These are phyloP conservation scores for Linderniella brevidens DNA, from an alignment of 257 asterid genomes.

Conservation along the genomic window DNA sequence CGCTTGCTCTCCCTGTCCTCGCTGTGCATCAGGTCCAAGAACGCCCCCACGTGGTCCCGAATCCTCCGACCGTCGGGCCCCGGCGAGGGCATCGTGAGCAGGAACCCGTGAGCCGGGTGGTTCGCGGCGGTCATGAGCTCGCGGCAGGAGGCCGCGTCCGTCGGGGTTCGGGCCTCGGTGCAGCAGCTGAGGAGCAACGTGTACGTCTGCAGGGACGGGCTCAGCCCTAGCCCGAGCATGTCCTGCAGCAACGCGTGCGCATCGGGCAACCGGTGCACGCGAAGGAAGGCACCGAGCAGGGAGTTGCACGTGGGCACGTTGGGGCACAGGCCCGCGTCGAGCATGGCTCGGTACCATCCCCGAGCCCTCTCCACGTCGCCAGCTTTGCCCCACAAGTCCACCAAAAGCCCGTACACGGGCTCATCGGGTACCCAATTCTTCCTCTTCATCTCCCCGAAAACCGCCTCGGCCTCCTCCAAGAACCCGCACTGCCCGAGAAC, in stretches of 20 bases:
- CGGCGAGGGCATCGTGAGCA: conserved; percentile 70
- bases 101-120: conserved; percentile 76
- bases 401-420: conserved; percentile 87
- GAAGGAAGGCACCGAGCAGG: conserved; percentile 75
- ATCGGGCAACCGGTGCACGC: conserved; percentile 73
- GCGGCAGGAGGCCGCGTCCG: conserved; percentile 52
- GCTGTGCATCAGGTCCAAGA: conserved; percentile 83
- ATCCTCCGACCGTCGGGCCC: conserved; percentile 86
- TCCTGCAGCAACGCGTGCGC: conserved; percentile 65
- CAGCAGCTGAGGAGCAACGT: conserved; percentile 86
- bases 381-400: conserved; percentile 87
- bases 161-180: conserved; percentile 67
- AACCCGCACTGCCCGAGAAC: conserved; percentile 94
- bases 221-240: conserved; percentile 64
- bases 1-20: conserved; percentile 96
- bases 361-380: conserved; percentile 84
- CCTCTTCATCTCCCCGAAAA: conserved; percentile 71
- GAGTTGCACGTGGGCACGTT: conserved; percentile 95
- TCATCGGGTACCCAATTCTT: conserved; percentile 94
- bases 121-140: conserved; percentile 68
- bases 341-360: conserved; percentile 84
- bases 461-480: conserved; percentile 82
- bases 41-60: conserved; percentile 56
- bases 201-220: conserved; percentile 77
- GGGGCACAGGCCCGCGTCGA: conserved; percentile 60